phyloP scores from a whole-genome alignment of 1,284 basidiomycete genomes.

The Leccinum solheimii region DNA sequence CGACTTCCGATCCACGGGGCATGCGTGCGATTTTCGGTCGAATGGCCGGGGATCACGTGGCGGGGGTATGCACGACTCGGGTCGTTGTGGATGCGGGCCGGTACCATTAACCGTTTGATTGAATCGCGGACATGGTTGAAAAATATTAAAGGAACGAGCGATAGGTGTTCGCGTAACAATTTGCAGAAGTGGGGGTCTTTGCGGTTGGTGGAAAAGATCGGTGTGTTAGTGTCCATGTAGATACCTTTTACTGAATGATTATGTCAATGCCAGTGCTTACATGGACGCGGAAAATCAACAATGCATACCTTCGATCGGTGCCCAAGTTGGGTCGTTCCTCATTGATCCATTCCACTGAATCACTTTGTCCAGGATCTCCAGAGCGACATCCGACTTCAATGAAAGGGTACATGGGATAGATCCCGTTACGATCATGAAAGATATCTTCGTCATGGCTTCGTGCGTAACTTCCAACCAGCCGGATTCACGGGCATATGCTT shows the following conservation, averaged over 20 bases:
- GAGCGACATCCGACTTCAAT: background rate
- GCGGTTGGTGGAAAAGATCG: background rate
- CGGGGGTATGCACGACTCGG: background rate
- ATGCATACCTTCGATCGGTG: background rate
- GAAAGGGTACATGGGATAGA: background rate
- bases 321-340: background rate
- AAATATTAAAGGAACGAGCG: background rate
- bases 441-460: background rate
- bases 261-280: background rate
- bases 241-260: background rate
- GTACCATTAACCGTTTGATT: background rate
- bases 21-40: background rate
- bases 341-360: background rate
- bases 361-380: background rate
- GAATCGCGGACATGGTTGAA: background rate
- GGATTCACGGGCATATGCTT: background rate
- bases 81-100: background rate
- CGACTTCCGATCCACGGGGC: slow-evolving; percentile 1
- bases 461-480: background rate
- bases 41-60: background rate
- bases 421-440: background rate
- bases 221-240: background rate
- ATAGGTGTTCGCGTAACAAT: background rate
- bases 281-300: background rate
- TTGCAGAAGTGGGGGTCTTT: background rate